Percentiles rank a stretch among this genome's conserved stretches.
Evolutionary conservation across 1,139 yeast genomes (phyloP).

Genomic region (Yueomyces sp.): DNA sequence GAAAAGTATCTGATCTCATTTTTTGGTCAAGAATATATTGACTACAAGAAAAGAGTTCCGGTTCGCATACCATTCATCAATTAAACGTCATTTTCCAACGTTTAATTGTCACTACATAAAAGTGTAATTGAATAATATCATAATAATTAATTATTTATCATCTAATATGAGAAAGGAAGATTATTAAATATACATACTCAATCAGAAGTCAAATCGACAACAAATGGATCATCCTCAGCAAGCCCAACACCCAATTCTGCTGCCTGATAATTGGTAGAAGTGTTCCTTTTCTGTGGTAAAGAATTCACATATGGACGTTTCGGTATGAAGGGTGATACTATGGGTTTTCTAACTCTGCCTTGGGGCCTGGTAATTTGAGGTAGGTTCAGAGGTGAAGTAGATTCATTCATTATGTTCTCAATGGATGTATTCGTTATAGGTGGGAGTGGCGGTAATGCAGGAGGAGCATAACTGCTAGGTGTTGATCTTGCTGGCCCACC

Average conservation of each 20-base stretch:
- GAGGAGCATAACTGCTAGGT: not conserved
- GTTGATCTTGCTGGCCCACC: no score
- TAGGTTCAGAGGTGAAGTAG: not conserved
- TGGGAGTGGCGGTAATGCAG: not conserved
- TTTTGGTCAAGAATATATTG: constrained; percentile 52
- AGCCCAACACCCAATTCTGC: not conserved
- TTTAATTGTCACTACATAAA: not conserved
- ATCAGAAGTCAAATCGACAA: constrained; percentile 12
- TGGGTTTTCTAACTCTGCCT: constrained; percentile 7
- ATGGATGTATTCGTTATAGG: not conserved
- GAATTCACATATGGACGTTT: constrained; percentile 9
- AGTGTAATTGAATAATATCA: not conserved
- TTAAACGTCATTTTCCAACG: constrained; percentile 7
- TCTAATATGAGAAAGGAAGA: no score
- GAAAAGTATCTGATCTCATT: constrained; percentile 52
- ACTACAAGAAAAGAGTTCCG: constrained; percentile 38
- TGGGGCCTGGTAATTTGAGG: not conserved
- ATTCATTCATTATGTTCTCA: not conserved
- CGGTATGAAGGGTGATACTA: constrained; percentile 16
- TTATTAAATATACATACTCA: not conserved
- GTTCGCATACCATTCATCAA: constrained; percentile 55
- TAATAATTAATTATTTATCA: no score
- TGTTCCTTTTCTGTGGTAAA: constrained; percentile 15
- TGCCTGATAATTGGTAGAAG: not conserved
- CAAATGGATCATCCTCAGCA: constrained; percentile 2